phyloP scores from a whole-genome alignment of 495 filamentous ascomycete genomes.

The Tuber melanosporum region DNA sequence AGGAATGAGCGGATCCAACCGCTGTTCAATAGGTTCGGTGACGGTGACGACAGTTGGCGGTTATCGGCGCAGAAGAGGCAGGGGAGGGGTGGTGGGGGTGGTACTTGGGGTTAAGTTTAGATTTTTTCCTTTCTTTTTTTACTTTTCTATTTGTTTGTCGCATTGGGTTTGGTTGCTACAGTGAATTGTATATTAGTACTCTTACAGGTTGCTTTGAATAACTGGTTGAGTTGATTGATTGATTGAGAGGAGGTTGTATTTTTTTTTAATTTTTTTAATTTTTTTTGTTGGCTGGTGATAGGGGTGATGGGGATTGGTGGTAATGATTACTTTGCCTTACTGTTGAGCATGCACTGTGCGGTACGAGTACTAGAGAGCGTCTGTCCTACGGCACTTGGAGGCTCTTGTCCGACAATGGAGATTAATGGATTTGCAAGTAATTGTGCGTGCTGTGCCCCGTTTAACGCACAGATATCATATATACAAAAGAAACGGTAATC shows the following conservation, averaged over 20 bases:
- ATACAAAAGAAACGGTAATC: not conserved
- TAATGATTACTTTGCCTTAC: not conserved
- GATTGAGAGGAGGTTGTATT: not conserved
- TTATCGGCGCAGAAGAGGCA: constrained; percentile 80
- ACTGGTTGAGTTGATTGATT: not conserved
- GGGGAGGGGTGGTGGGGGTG: constrained; percentile 82
- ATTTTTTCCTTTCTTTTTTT: not conserved
- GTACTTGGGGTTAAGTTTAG: constrained; percentile 75
- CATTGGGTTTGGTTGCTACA: not conserved
- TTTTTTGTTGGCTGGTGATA: not conserved
- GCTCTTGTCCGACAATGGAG: not conserved
- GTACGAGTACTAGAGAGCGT: not conserved
- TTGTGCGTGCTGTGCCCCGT: not conserved
- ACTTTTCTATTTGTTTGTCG: not conserved
- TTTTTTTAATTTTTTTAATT: not conserved
- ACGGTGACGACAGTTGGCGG: constrained; percentile 89
- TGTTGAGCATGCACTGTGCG: not conserved
- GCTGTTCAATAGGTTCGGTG: constrained; percentile 78
- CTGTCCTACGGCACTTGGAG: not conserved
- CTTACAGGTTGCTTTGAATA: not conserved
- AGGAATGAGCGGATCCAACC: constrained; percentile 92
- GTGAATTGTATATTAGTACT: not conserved
- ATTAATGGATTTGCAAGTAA: not conserved
- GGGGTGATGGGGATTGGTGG: not conserved
- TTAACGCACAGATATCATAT: not conserved